Evolutionary conservation across 78 protist genomes (phyloP), one percentile per base, ranked within the genome.

Genomic region (Tieghemostelium lacteum): DNA sequence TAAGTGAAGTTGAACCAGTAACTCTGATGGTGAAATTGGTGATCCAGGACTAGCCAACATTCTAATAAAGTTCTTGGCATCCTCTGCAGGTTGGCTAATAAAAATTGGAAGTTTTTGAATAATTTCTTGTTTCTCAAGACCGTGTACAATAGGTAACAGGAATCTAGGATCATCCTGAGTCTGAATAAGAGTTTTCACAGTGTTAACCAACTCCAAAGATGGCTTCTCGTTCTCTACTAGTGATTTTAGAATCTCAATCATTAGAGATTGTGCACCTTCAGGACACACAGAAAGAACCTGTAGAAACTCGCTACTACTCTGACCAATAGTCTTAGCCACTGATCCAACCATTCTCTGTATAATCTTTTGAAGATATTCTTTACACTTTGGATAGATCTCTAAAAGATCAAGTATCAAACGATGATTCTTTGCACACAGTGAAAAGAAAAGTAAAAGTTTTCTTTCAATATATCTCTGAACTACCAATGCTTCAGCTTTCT

Each of bases 21-120:
- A n/a, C 19, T 86, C 93, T 0, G 93, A 74, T 2, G 80, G 73
- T n/a, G 93, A 72, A 3, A 86, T 34, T 8, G 93, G 93, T 6
- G 85, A 39, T 3, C 54, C 75, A 1, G 49, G 49, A 26, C 52
- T 29, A 5, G 75, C 74, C 19, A 86, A 26, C 50, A 62, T 70
- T 19, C 26, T 36, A 22, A 75, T 50, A 49, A 86, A 75, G 31
- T 45, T 67, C 36, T 74, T 86, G 20, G 50, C 24, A 29, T 52
- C 58, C 1, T 73, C 36, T 17, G 14, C 17, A 20, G 71, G 54
- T 37, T 45, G 29, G 19, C 20, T 3, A 0, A 86, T 14, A 45
- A 86, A 75, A 17, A 69, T 60, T 26, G 93, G 93, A 12, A 86
- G 60, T 31, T 42, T 28, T 5, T 8, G 1, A 28, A 86, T 86